A percentile compares a stretch with the other conserved stretches of the same genome.
Evolutionary conservation across 305 asterid species (phyloP).

Genomic region (Fraxinus angustifolia): DNA sequence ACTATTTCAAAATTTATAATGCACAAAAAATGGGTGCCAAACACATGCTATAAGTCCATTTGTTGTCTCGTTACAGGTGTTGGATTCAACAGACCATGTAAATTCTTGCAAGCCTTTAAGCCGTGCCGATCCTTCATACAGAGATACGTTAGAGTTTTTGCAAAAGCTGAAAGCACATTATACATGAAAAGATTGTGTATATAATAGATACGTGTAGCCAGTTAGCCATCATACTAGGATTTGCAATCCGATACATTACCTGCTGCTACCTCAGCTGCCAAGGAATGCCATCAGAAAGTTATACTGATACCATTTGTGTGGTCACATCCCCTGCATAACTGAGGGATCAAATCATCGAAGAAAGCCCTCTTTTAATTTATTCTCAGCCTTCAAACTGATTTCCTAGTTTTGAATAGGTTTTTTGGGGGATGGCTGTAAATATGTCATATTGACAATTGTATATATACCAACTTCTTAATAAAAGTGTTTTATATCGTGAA

Average conservation of each 20-base stretch:
- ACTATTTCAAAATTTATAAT: too few relatives aligned
- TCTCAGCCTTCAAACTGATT: neutral
- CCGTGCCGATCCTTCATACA: slow-evolving; percentile 84
- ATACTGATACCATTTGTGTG: neutral
- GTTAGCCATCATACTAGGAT: neutral
- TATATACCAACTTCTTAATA: neutral
- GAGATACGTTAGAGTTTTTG: slow-evolving; percentile 72
- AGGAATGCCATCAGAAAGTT: neutral
- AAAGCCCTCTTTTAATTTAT: neutral
- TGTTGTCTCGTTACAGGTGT: slow-evolving; percentile 52
- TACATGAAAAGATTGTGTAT: slow-evolving; percentile 29
- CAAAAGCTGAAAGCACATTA: slow-evolving; percentile 64
- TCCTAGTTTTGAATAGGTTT: slow-evolving; percentile 1
- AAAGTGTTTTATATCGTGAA: neutral
- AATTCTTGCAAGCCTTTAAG: slow-evolving; percentile 93
- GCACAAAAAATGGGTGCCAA: too few relatives aligned
- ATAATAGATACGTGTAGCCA: neutral
- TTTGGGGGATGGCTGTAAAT: slow-evolving; percentile 1
- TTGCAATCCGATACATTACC: neutral
- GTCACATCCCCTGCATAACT: neutral
- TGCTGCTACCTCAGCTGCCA: neutral
- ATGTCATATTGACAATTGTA: neutral
- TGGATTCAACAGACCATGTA: slow-evolving; percentile 95
- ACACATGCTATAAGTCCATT: neutral
- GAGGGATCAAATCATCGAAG: neutral